These are phyloP conservation scores for Monilinia aucupariae DNA, from an alignment of 2,329 filamentous ascomycete species.

Conservation along the genomic window DNA sequence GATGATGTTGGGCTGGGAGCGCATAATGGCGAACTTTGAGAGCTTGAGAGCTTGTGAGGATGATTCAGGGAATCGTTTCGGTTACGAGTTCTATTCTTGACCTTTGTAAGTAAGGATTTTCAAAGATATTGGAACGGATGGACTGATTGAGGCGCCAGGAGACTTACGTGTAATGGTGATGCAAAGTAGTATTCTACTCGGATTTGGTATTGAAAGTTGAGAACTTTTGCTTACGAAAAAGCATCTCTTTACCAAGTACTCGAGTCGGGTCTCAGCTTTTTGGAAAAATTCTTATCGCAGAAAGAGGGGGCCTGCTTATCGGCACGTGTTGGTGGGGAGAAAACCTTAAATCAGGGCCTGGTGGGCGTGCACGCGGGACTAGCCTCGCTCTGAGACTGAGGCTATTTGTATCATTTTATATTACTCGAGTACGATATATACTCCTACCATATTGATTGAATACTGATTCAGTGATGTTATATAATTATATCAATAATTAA, in stretches of 20 bases:
- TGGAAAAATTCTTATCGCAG: conserved; percentile 14
- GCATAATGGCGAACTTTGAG: conserved; percentile 2
- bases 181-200: background rate
- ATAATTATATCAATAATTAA: too few relatives aligned
- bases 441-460: too few relatives aligned
- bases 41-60: background rate
- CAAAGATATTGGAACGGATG: background rate
- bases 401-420: too few relatives aligned
- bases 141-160: background rate
- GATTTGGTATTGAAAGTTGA: background rate
- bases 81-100: background rate
- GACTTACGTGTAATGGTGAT: background rate
- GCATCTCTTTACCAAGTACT: background rate
- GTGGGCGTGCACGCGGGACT: background rate
- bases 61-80: background rate
- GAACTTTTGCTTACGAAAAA: background rate
- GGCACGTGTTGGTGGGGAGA: conserved; percentile 1
- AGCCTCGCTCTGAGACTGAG: background rate
- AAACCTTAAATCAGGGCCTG: background rate
- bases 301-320: conserved; percentile 11
- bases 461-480: too few relatives aligned
- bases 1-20: conserved; percentile 71
- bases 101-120: background rate
- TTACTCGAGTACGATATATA: too few relatives aligned
- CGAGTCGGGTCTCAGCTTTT: background rate